Evolutionary conservation across 306 rosid species (phyloP), one percentile per base, ranked within the genome.

Genomic region (Vigna reflexopilosa): DNA sequence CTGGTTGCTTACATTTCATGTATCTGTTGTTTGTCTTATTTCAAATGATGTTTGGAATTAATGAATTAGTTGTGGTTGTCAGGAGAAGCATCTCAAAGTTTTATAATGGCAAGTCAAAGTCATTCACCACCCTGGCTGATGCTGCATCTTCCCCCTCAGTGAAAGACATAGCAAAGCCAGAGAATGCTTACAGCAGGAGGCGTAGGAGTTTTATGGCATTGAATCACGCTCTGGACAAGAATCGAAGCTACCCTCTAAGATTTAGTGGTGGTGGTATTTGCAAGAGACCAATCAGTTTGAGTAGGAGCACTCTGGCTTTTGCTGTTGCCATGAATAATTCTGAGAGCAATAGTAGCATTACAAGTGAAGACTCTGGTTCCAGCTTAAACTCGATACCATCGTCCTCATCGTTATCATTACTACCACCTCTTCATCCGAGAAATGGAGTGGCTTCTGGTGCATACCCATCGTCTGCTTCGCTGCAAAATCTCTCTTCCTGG

Each of bases 11-110:
- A 10, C 15, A 28, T 51, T 52, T 65, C 2, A 15, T 77, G 6
- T 22, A 16, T 54, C 9, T 22, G 19, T 13, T 13, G 16, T 61
- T 40, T 38, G 47, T 42, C 12, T 42, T 42, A 42, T 9, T 42
- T 42, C 3, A 2, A 11, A 50, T 83, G 22, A 82, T 77, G 67
- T 61, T 71, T 30, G 10, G 65, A 62, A 4, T 49, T 4, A 10
- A 50, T 28, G 45, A 2, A 12, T 24, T 50, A 51, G 17, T 32
- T 44, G 69, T 83, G 65, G 2, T 54, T 36, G 79, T 84, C 92
- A 95, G 98, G 83, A 89, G 86, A 87, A 89, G 98, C 26, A 92
- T 92, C 58, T 95, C 98, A 6, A 84, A 84, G 12, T 93, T 89
- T 79, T 95, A 92, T 28, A 84, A 51, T 78, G 97, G 94, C 7